Evolutionary conservation across 306 rosid genomes (phyloP), one percentile per base, ranked within the genome.

Genomic region (Trifolium subterraneum): DNA sequence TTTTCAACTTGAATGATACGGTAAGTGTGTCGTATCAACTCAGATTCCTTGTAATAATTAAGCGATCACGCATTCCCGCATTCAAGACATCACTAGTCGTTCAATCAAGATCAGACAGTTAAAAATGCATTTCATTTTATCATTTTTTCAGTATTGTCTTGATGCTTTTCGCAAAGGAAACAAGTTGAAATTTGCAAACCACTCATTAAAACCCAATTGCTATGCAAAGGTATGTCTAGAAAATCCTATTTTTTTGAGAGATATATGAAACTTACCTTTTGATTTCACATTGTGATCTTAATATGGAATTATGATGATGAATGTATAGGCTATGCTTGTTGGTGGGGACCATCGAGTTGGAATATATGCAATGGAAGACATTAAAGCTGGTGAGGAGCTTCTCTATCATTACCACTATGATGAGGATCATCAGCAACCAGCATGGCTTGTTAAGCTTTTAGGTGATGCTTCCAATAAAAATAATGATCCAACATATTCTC

Each of bases 301-400:
- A 0, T 36, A 12, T 79, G 38, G 39, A 51, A 36, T 65, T 62
- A 25, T 61, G 8, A 66, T 82, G n/a, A n/a, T n/a, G n/a, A n/a
- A n/a, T 72, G 15, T 50, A 59, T 39, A 91, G 97, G 83, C 87
- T 63, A 77, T 93, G 90, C 13, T 86, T 78, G 97, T 93, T 6
- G 88, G 84, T 0, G 98, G 98, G 62, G 96, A 91, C 84, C 97
- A 93, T 80, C 82, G 96, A 19, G 91, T 93, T 4, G 97, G 94
- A 64, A 93, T 91, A 64, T 93, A 81, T 79, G 92, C 98, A 64
- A 88, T 87, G 84, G 86, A 87, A 80, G 85, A 42, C 68, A 93
- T 91, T 27, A 86, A 89, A 70, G 90, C 92, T 36, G 84, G 96
- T 33, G 91, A 87, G 75, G 97, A 93, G 88, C 83, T 93, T 78